phyloP scores from a whole-genome alignment of 202 grass and related monocot genomes.

The Schoenoplectus triqueter region DNA sequence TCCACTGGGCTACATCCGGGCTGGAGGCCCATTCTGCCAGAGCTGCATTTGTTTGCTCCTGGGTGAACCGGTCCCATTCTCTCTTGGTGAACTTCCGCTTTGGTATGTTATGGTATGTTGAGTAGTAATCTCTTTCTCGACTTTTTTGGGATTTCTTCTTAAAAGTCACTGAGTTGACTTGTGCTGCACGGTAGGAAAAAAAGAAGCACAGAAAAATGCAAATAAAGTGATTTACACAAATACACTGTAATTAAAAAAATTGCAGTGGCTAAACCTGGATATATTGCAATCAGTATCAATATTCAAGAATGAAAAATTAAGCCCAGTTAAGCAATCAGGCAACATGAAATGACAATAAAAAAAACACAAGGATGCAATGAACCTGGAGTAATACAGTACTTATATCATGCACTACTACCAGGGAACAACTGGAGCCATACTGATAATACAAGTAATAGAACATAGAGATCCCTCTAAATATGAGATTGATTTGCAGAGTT shows the following conservation, averaged over 20 bases:
- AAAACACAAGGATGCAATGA: neutral
- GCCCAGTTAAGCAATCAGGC: neutral
- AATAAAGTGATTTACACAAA: neutral
- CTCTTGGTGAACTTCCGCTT: slow-evolving; percentile 64
- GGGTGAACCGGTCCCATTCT: slow-evolving; percentile 86
- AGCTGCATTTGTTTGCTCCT: slow-evolving; percentile 63
- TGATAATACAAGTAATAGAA: neutral
- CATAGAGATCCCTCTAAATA: neutral
- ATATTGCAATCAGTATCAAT: neutral
- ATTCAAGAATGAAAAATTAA: neutral
- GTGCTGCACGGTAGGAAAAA: slow-evolving; percentile 44
- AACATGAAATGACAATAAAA: slow-evolving; percentile 10
- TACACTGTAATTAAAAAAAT: neutral
- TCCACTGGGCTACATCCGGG: slow-evolving; percentile 77
- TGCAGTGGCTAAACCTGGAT: neutral
- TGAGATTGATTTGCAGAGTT: neutral
- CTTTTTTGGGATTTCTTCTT: slow-evolving; percentile 35
- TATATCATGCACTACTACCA: neutral
- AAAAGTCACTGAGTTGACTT: slow-evolving; percentile 40
- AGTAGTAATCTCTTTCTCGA: slow-evolving; percentile 70
- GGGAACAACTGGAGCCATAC: slow-evolving; percentile 1
- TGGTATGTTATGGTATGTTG: slow-evolving; percentile 74
- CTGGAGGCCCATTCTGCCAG: slow-evolving; percentile 61
- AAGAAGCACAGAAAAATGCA: neutral
- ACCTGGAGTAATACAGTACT: neutral